Percentiles rank a stretch among this genome's conserved stretches.
These are phyloP conservation scores for Umbelopsis isabellina DNA, from an alignment of 192 early-diverging fungal species.

Conservation along the genomic window DNA sequence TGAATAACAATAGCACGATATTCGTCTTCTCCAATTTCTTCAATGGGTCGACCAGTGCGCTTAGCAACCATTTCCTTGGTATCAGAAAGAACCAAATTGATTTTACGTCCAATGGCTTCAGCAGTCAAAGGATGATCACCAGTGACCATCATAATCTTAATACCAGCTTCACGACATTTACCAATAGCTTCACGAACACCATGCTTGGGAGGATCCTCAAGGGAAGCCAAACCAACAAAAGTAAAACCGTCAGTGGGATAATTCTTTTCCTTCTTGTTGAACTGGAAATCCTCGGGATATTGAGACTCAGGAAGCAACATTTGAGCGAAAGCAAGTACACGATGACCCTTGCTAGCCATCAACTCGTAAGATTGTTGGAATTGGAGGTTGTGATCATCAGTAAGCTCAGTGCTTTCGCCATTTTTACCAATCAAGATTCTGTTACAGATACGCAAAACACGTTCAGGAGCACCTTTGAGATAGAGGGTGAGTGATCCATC, in stretches of 20 bases:
- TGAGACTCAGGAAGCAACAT: conserved; percentile 64
- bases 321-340: conserved; percentile 92
- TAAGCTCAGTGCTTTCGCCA: conserved; percentile 62
- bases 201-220: conserved; percentile 97
- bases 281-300: conserved; percentile 76
- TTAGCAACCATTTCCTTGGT: conserved; percentile 80
- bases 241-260: conserved; percentile 67
- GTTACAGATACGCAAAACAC: conserved; percentile 82
- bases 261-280: conserved; percentile 77
- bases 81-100: conserved; percentile 91
- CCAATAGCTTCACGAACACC: conserved; percentile 98
- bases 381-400: conserved; percentile 60
- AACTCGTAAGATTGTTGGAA: conserved; percentile 83
- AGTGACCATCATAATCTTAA: conserved; percentile 99
- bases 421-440: conserved; percentile 65
- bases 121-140: conserved; percentile 96
- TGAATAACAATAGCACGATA: conserved; percentile 90
- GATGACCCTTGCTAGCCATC: conserved; percentile 92
- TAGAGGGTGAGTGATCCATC: conserved; percentile 74
- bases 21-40: conserved; percentile 77
- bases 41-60: conserved; percentile 60
- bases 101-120: conserved; percentile 95
- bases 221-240: conserved; percentile 87
- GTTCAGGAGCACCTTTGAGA: conserved; percentile 97
- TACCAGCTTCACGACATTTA: conserved; percentile 87